phyloP scores from a whole-genome alignment of 2,329 filamentous ascomycete genomes.

The Venturia nashicola region DNA sequence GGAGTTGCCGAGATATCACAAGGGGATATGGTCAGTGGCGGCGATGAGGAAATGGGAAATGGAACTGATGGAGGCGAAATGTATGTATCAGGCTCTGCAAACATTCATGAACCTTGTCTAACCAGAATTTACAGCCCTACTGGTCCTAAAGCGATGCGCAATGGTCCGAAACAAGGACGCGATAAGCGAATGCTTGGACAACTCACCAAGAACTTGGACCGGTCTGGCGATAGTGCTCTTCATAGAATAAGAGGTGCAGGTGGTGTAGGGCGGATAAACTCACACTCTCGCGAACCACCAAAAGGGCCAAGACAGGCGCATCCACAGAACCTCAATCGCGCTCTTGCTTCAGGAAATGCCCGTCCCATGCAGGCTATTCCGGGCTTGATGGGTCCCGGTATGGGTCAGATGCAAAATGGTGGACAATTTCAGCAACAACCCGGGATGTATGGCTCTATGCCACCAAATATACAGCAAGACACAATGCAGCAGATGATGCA shows the following conservation, averaged over 20 bases:
- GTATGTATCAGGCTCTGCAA: constrained; percentile 7
- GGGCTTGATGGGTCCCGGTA: neutral
- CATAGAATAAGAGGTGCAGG: constrained; percentile 63
- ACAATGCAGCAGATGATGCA: constrained; percentile 9
- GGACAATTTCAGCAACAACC: constrained; percentile 1
- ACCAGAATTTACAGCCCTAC: constrained; percentile 54
- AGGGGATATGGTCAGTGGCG: neutral
- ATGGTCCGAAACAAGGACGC: constrained; percentile 37
- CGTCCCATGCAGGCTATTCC: neutral
- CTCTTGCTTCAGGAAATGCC: constrained; percentile 6
- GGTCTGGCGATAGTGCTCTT: constrained; percentile 59
- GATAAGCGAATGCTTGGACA: constrained; percentile 80
- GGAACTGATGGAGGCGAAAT: constrained; percentile 7
- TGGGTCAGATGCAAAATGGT: constrained; percentile 9
- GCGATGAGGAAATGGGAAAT: constrained; percentile 11
- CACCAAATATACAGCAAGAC: neutral
- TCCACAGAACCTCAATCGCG: constrained; percentile 6
- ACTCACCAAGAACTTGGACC: constrained; percentile 71
- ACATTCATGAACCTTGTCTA: constrained; percentile 10
- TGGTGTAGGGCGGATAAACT: constrained; percentile 69
- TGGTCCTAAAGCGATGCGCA: constrained; percentile 90
- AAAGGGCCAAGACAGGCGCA: constrained; percentile 53
- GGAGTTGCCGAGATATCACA: constrained; percentile 3
- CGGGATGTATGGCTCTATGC: neutral
- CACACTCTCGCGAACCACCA: constrained; percentile 52